A percentile compares a stretch with the other conserved stretches of the same genome.
Evolutionary conservation across 2,329 filamentous ascomycete genomes (phyloP).

Genomic region (Beauveria asiatica): DNA sequence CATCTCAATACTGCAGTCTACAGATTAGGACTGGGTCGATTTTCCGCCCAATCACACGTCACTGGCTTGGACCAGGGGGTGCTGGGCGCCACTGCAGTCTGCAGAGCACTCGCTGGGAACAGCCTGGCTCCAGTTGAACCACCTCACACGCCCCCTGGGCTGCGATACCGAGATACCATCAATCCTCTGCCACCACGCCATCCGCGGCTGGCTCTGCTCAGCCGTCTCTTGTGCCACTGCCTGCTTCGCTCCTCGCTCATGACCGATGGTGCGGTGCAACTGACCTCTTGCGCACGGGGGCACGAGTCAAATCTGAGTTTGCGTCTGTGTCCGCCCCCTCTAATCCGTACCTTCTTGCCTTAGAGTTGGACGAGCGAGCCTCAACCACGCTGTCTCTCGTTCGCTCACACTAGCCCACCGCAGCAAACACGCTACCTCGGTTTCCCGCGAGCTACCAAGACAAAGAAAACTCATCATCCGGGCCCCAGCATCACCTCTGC

Average conservation of each 20-base stretch:
- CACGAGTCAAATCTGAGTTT: slow-evolving; percentile 7
- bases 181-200: background rate
- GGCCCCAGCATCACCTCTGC: background rate
- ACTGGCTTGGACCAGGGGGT: slow-evolving; percentile 5
- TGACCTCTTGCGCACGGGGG: slow-evolving; percentile 5
- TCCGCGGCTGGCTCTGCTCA: background rate
- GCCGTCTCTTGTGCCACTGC: background rate
- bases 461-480: background rate
- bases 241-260: background rate
- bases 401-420: background rate
- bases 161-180: background rate
- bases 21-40: background rate
- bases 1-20: too few relatives aligned
- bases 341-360: too few relatives aligned
- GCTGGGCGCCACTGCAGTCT: background rate
- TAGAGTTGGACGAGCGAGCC: background rate
- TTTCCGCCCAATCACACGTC: background rate
- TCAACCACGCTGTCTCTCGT: background rate
- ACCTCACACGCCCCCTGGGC: background rate
- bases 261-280: slow-evolving; percentile 5
- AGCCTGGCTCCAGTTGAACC: slow-evolving; percentile 2
- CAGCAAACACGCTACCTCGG: background rate
- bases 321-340: background rate
- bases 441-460: too few relatives aligned
- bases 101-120: background rate